These are phyloP conservation scores for Phoenix dactylifera DNA, from an alignment of 176 grass and related monocot species.

Conservation along the genomic window DNA sequence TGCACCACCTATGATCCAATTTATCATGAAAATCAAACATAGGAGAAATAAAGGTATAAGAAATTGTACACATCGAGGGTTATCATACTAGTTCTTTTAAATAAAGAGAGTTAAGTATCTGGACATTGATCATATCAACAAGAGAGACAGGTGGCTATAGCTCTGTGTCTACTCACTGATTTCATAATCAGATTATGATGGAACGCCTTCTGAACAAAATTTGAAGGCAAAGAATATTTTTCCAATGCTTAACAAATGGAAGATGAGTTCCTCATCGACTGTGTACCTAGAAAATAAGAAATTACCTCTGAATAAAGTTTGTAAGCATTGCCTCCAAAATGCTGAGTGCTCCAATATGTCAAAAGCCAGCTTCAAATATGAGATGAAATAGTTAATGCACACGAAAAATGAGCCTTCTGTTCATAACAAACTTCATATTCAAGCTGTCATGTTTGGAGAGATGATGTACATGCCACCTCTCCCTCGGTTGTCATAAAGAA, in stretches of 20 bases:
- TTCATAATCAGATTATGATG: constrained; percentile 1
- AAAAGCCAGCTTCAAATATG: constrained; percentile 25
- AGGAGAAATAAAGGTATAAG: too few species aligned
- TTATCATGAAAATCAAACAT: too few species aligned
- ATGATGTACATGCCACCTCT: constrained; percentile 35
- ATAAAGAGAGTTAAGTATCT: too few species aligned
- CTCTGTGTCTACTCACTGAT: constrained; percentile 9
- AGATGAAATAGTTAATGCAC: constrained; percentile 36
- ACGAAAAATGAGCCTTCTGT: background rate
- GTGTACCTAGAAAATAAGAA: constrained; percentile 27
- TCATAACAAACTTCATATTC: constrained; percentile 28
- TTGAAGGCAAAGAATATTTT: constrained; percentile 10
- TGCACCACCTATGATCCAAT: too few species aligned
- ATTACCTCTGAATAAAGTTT: constrained; percentile 40
- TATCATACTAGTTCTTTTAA: too few species aligned
- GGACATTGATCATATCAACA: too few species aligned
- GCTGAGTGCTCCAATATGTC: constrained; percentile 26
- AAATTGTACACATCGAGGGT: too few species aligned
- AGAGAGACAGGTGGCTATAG: too few species aligned
- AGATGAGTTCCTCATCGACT: constrained; percentile 14
- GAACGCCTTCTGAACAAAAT: constrained; percentile 11
- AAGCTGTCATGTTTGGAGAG: constrained; percentile 27
- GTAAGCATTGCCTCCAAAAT: constrained; percentile 22
- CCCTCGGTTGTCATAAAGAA: constrained; percentile 57
- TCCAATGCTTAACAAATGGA: constrained; percentile 15